Base-by-base conservation (phyloP, 2,329 filamentous ascomycete species). In the Aureobasidium mangrovei region DNA sequence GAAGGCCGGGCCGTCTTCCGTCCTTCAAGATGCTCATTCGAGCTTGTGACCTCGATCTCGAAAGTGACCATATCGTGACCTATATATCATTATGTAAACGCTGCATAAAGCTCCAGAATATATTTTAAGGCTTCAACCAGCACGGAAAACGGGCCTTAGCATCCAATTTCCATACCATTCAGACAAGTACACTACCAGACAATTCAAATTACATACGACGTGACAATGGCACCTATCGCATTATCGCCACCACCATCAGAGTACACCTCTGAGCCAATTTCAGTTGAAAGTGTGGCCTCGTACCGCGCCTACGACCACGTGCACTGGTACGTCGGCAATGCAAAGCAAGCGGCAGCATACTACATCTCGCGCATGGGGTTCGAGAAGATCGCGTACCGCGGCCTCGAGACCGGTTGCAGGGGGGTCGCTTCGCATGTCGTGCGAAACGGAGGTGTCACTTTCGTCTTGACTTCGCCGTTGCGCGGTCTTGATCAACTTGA, bases 241-340 rank as follows among this genome's bases (percentile, higher is more conserved):
- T 65, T 67, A 9, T 58, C 53, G 32, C 55, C 56, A 29, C 59
- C 47, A 33, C 56, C 36, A 10, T 52, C 55, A 8, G 8, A 35
- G 28, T 52, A 18, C 18, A 18, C 48, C 4, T 39, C 48, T 29
- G 39, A 29, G 3, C 48, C 39, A n/a, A 24, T 45, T 10, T 35
- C 57, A n/a, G 32, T 43, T 12, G 56, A 40, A 40, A 56, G 56
- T 7, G 33, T 56, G 24, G 45, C 56, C 10, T 56, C 57, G 67
- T 91, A 95, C 74, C 81, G 82, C 58, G 90, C 88, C 66, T 96
- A 95, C 69, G 88, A 95, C 72, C 88, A 95, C 71, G 81, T 95
- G 55, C 91, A 89, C 62, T 96, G 91, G 91, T 95, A 89, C 75
- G 91, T 96, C 31, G 90, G 91, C 67, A 97, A 97, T 68, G 91